phyloP scores from a whole-genome alignment of 495 filamentous ascomycete species.

The Acidomyces sp. region DNA sequence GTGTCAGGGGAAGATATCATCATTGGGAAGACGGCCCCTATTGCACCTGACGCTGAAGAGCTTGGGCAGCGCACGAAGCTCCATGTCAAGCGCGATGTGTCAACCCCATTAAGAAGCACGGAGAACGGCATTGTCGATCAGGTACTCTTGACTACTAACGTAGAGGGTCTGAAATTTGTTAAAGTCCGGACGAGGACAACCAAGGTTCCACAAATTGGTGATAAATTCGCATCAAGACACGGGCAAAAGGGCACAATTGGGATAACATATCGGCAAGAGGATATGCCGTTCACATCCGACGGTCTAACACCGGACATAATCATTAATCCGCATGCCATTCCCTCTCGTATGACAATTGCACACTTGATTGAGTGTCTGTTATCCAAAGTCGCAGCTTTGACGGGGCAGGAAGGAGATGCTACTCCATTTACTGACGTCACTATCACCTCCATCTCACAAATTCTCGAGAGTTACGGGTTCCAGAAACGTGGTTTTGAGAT shows the following conservation, averaged over 20 bases:
- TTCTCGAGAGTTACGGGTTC: conserved; percentile 85
- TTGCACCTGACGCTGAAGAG: conserved; percentile 83
- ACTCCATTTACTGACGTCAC: conserved; percentile 98
- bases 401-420: conserved; percentile 88
- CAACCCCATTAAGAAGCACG: conserved; percentile 83
- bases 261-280: conserved; percentile 92
- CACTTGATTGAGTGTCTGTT: conserved; percentile 98
- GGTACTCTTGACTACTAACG: conserved; percentile 84
- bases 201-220: conserved; percentile 95
- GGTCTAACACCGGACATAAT: conserved; percentile 90
- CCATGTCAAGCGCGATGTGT: conserved; percentile 88
- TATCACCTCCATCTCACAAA: conserved; percentile 77
- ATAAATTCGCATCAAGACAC: conserved; percentile 98
- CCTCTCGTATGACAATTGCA: conserved; percentile 99
- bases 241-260: conserved; percentile 98
- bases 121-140: conserved; percentile 94
- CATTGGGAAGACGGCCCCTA: conserved; percentile 93
- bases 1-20: conserved; percentile 98
- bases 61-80: conserved; percentile 78
- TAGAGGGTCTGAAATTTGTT: conserved; percentile 79
- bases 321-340: conserved; percentile 99
- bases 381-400: conserved; percentile 82
- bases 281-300: conserved; percentile 95
- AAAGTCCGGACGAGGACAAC: conserved; percentile 96
- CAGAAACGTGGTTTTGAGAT: conserved; percentile 95